These are phyloP conservation scores for Aspergillus fumigatiaffinis DNA, from an alignment of 2,329 filamentous ascomycete species.

Conservation along the genomic window DNA sequence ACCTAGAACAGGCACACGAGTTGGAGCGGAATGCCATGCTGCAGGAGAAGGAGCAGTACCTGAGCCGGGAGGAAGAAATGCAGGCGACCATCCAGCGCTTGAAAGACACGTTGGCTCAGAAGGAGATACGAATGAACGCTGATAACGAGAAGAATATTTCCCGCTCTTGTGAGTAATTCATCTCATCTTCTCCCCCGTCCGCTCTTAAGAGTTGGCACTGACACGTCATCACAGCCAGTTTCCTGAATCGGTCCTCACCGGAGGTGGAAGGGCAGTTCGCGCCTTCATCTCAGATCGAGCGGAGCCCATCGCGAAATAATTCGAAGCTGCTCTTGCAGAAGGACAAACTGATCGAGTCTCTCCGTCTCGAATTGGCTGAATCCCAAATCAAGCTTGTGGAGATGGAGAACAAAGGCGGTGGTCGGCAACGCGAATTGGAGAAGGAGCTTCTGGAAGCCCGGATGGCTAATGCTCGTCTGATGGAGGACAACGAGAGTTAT, in stretches of 20 bases:
- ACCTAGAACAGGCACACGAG: conserved; percentile 91
- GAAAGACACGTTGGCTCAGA: conserved; percentile 82
- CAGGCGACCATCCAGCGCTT: conserved; percentile 84
- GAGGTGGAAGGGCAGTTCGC: conserved; percentile 80
- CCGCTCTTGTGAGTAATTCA: conserved; percentile 46
- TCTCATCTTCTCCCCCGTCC: not conserved
- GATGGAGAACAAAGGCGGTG: conserved; percentile 87
- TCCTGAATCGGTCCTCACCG: conserved; percentile 53
- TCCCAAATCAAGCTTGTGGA: conserved; percentile 94
- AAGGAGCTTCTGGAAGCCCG: conserved; percentile 83
- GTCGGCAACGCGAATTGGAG: conserved; percentile 84
- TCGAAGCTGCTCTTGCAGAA: conserved; percentile 91
- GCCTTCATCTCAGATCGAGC: conserved; percentile 75
- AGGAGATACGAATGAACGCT: conserved; percentile 54
- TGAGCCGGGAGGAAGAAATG: conserved; percentile 82
- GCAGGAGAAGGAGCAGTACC: conserved; percentile 87
- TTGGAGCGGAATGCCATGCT: conserved; percentile 80
- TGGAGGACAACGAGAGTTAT: conserved; percentile 99
- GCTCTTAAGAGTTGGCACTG: conserved; percentile 11
- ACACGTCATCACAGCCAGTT: conserved; percentile 34
- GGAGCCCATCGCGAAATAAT: conserved; percentile 84
- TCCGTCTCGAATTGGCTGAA: conserved; percentile 88
- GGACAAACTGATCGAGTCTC: conserved; percentile 89
- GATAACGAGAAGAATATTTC: conserved; percentile 51
- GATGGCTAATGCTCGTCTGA: conserved; percentile 90